A percentile compares a stretch with the other conserved stretches of the same genome.
phyloP scores from a whole-genome alignment of 1,139 yeast species.

The Hansenula lynferdii region DNA sequence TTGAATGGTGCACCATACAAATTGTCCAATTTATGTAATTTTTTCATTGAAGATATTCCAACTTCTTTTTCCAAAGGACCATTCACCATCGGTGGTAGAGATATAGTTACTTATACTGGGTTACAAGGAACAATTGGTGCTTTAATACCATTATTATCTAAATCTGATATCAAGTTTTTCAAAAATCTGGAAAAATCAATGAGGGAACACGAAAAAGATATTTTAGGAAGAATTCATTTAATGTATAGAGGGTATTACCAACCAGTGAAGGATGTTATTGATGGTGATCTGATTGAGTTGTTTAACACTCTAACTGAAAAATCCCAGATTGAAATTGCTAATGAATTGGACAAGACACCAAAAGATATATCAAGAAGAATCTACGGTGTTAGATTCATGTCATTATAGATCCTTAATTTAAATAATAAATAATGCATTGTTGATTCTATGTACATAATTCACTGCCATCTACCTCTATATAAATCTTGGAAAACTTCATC shows the following conservation, averaged over 20 bases:
- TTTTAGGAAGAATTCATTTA: slow-evolving; percentile 57
- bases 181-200: slow-evolving; percentile 47
- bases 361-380: slow-evolving; percentile 59
- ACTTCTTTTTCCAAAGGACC: slow-evolving; percentile 53
- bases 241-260: slow-evolving; percentile 73
- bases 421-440: too few species aligned
- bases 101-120: slow-evolving; percentile 66
- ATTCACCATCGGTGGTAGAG: slow-evolving; percentile 52
- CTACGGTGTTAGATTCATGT: slow-evolving; percentile 46
- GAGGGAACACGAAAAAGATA: slow-evolving; percentile 29
- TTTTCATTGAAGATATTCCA: slow-evolving; percentile 65
- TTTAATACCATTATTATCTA: slow-evolving; percentile 60
- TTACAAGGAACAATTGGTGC: slow-evolving; percentile 79
- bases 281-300: slow-evolving; percentile 80
- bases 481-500: slow-evolving; percentile 48
- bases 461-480: slow-evolving; percentile 39
- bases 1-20: slow-evolving; percentile 53
- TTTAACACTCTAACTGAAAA: slow-evolving; percentile 36
- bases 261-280: slow-evolving; percentile 72
- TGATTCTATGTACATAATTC: too few species aligned
- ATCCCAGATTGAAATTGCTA: slow-evolving; percentile 44
- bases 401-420: slow-evolving; percentile 6
- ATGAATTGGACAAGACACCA: slow-evolving; percentile 49
- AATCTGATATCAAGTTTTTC: slow-evolving; percentile 60
- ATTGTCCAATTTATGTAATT: slow-evolving; percentile 52